phyloP scores from a whole-genome alignment of 352 stramenopile species.

The Globisporangium okanoganense region DNA sequence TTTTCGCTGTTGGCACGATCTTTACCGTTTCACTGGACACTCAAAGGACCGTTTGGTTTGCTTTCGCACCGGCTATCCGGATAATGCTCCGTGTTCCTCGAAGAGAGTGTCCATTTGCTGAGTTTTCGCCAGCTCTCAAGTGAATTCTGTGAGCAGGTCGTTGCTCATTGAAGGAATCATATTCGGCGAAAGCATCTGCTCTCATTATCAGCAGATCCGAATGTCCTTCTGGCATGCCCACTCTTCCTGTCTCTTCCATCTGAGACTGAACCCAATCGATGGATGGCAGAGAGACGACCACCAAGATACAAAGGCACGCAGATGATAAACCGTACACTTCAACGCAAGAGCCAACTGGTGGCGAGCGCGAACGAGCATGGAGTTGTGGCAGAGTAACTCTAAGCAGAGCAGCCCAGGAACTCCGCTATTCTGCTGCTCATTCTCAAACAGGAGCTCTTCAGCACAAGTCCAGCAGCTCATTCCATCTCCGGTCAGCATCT shows the following conservation, averaged over 20 bases:
- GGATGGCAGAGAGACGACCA: neutral
- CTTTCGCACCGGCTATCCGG: neutral
- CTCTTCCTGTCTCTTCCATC: neutral
- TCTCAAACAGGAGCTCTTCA: constrained; percentile 2
- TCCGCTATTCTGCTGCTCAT: neutral
- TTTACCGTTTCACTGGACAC: neutral
- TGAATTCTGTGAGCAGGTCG: neutral
- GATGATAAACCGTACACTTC: neutral
- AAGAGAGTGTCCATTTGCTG: neutral
- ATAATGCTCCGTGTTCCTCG: neutral
- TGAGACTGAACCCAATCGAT: neutral
- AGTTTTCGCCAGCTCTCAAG: neutral
- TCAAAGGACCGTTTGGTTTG: neutral
- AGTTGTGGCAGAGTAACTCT: neutral
- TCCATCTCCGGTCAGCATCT: neutral
- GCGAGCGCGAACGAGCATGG: neutral
- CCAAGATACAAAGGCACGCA: neutral
- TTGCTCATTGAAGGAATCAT: neutral
- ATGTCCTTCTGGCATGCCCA: no score
- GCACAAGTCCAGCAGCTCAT: neutral
- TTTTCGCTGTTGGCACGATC: neutral
- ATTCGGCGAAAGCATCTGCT: neutral
- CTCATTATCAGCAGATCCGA: neutral
- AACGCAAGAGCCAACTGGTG: neutral
- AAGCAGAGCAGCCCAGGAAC: neutral